Evolutionary conservation across 306 rosid species (phyloP).

Genomic region (Arachis stenosperma): DNA sequence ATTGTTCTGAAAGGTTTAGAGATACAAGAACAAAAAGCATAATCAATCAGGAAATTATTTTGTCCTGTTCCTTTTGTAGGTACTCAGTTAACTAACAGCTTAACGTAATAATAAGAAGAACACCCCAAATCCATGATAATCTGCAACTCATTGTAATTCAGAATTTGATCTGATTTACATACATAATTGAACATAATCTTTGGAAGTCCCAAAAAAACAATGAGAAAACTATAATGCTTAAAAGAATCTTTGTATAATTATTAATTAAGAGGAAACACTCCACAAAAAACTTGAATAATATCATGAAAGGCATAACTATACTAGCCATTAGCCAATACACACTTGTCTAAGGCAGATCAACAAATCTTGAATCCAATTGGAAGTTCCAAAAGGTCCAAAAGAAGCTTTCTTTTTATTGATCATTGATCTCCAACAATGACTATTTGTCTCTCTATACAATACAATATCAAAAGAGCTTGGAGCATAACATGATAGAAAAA

Average conservation of each 20-base stretch:
- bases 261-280: slow-evolving; percentile 19
- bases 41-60: not conserved
- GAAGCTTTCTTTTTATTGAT: slow-evolving; percentile 40
- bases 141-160: slow-evolving; percentile 7
- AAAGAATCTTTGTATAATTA: slow-evolving; percentile 9
- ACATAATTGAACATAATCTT: slow-evolving; percentile 29
- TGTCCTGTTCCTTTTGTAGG: slow-evolving; percentile 3
- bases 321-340: slow-evolving; percentile 20
- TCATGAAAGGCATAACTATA: slow-evolving; percentile 13
- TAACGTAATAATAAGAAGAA: not conserved
- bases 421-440: slow-evolving; percentile 35
- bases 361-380: slow-evolving; percentile 37
- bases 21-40: no score
- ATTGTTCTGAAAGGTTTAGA: no score
- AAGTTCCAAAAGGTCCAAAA: slow-evolving; percentile 4
- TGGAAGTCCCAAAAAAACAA: not conserved
- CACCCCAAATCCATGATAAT: not conserved
- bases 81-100: not conserved
- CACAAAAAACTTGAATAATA: not conserved
- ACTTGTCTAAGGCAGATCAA: slow-evolving; percentile 36
- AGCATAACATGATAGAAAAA: slow-evolving; percentile 22
- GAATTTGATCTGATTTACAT: slow-evolving; percentile 32
- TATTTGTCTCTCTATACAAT: slow-evolving; percentile 12
- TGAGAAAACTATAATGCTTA: not conserved
- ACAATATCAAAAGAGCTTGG: slow-evolving; percentile 22